Evolutionary conservation across 257 asterid genomes (phyloP).

Genomic region (Solanum piurae): DNA sequence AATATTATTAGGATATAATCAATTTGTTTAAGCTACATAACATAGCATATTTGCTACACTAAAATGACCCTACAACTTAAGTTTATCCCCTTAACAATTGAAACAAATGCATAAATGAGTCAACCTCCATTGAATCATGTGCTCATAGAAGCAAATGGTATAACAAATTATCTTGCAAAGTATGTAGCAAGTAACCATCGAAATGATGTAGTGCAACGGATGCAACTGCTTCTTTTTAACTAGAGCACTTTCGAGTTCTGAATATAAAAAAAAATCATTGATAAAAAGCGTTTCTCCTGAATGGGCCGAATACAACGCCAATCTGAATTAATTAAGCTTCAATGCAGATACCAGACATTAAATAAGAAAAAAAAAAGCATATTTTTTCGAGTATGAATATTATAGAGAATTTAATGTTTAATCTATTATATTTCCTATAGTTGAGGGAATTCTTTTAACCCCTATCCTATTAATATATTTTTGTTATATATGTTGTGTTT

Average conservation of each 20-base stretch:
- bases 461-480: not conserved
- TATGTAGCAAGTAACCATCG: not conserved
- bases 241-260: not conserved
- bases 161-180: not conserved
- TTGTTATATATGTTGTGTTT: not conserved
- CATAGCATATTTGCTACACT: not conserved
- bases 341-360: fast-evolving
- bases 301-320: fast-evolving
- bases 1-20: not conserved
- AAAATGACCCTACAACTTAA: not conserved
- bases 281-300: fast-evolving
- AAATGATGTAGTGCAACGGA: too few species aligned
- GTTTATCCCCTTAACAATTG: not conserved
- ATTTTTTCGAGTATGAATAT: not conserved
- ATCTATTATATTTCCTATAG: not conserved
- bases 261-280: not conserved
- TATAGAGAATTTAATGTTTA: not conserved
- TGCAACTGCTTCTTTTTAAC: fast-evolving
- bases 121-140: not conserved
- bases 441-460: not conserved
- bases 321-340: fast-evolving
- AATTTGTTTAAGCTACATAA: not conserved
- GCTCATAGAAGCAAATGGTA: not conserved
- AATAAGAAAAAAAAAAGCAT: not conserved
- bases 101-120: not conserved